Evolutionary conservation across 768 basidiomycete genomes (phyloP).

Genomic region (Favolaschia claudopus): DNA sequence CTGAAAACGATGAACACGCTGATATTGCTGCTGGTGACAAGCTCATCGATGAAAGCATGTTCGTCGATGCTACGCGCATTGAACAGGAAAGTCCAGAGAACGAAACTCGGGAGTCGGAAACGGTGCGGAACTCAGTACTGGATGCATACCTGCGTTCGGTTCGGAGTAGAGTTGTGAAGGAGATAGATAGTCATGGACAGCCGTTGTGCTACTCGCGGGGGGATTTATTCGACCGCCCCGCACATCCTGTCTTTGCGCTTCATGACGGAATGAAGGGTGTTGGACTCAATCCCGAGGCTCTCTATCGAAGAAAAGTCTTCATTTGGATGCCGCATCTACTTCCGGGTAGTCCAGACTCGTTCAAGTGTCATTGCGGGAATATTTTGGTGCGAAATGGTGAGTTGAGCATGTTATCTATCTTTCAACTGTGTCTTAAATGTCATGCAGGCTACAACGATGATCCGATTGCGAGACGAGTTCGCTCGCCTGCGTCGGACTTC

Average conservation of each 20-base stretch:
- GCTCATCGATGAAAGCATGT: not conserved
- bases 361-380: not conserved
- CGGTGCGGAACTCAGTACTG: not conserved
- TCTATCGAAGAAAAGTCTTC: conserved; percentile 1
- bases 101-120: not conserved
- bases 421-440: not conserved
- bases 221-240: conserved; percentile 6
- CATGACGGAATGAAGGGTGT: not conserved
- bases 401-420: too few relatives aligned
- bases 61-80: not conserved
- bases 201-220: conserved; percentile 1
- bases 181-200: not conserved
- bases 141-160: not conserved
- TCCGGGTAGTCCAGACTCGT: not conserved
- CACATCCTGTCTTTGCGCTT: conserved; percentile 6
- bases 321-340: conserved; percentile 10
- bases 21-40: not conserved
- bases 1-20: conserved; percentile 3
- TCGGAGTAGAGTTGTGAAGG: not conserved
- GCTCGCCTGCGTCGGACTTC: not conserved
- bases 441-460: not conserved
- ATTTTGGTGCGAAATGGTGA: not conserved
- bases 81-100: not conserved
- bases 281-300: not conserved
- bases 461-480: not conserved